Base-by-base conservation (phyloP, 78 protist species). In the Dictyostelium intermedium region DNA sequence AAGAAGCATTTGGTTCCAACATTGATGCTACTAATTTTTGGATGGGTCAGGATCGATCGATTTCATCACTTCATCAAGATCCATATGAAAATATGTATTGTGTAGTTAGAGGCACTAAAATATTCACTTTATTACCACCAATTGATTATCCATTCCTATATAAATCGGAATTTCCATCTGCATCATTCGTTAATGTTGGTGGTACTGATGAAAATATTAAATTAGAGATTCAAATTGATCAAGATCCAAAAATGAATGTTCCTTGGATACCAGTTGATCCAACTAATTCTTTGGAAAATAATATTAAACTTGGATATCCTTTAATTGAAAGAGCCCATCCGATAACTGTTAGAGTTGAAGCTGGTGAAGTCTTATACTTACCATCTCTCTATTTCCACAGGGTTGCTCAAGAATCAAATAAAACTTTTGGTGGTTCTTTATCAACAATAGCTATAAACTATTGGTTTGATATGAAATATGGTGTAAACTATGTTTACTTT, bases 191-290 rank as follows among this genome's bases (percentile, higher is more conserved):
- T 5, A 72, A 60, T 14, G 80, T 56, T 18, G 53, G 35, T 35
- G 53, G 47, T 14, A 63, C 8, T 66, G 74, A 66, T 66, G 74
- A 66, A 27, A 56, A 56, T 20, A 66, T 66, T 66, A 25, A 66
- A 66, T 27, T 66, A 11, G 35, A 25, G 10, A 43, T 78, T 18
- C 41, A 60, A 41, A 47, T 61, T 13, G 96, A 93, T 39, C 10
- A 66, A 27, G 85, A 81, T 9, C 84, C 66, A 10, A 16, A 3
- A 23, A 14, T 8, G 0, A 13, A 11, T 4, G 3, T 94, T 1
- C 96, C 96, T 1, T 94, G 96, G 96, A 87, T 94, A 47, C 93
- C 96, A 37, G 92, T 94, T 7, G 96, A 94, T 11, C 96, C 96
- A 25, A 77, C 87, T 16, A 7, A 32, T 66, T 32, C 89, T 11